These are phyloP conservation scores for Wickerhamiella qilinensis DNA, from an alignment of 805 yeast species.

Conservation along the genomic window DNA sequence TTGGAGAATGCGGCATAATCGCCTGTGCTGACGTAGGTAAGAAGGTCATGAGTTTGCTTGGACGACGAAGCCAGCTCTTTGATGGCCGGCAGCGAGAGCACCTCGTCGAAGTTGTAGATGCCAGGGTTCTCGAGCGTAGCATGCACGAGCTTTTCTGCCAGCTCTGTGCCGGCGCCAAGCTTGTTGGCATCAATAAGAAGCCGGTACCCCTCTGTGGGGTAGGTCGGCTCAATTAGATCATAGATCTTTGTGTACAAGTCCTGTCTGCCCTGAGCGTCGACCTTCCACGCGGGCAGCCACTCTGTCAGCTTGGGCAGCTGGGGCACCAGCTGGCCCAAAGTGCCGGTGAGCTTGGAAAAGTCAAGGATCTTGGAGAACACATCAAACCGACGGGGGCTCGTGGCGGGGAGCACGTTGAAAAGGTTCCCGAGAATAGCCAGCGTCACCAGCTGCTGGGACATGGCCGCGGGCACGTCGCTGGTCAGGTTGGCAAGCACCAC, in stretches of 20 bases:
- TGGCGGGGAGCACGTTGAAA: slow-evolving; percentile 23
- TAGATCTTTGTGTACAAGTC: slow-evolving; percentile 17
- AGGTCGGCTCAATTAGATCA: slow-evolving; percentile 7
- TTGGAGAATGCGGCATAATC: slow-evolving; percentile 14
- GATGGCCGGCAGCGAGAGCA: slow-evolving; percentile 19
- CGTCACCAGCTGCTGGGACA: slow-evolving; percentile 17
- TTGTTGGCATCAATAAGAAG: slow-evolving; percentile 15
- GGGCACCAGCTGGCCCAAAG: slow-evolving; percentile 20
- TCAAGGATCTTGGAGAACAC: slow-evolving; percentile 22
- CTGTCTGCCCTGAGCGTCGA: slow-evolving; percentile 14
- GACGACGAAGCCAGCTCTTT: slow-evolving; percentile 12
- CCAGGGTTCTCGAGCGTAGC: slow-evolving; percentile 14
- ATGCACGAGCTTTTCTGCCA: slow-evolving; percentile 15
- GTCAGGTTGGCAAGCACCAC: slow-evolving; percentile 19
- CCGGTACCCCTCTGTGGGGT: slow-evolving; percentile 6
- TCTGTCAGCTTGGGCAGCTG: slow-evolving; percentile 23
- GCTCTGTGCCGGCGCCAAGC: slow-evolving; percentile 3
- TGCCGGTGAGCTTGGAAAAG: slow-evolving; percentile 21
- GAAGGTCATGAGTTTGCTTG: slow-evolving; percentile 14
- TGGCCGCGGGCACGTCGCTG: slow-evolving; percentile 12
- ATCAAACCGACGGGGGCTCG: slow-evolving; percentile 16
- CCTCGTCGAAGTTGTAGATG: slow-evolving; percentile 18
- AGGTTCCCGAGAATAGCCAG: slow-evolving; percentile 24
- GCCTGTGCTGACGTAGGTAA: slow-evolving; percentile 19
- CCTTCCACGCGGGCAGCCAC: slow-evolving; percentile 25